A percentile compares a stretch with the other conserved stretches of the same genome.
These are phyloP conservation scores for Trichoderma reesei DNA, from an alignment of 495 filamentous ascomycete genomes.

Conservation along the genomic window DNA sequence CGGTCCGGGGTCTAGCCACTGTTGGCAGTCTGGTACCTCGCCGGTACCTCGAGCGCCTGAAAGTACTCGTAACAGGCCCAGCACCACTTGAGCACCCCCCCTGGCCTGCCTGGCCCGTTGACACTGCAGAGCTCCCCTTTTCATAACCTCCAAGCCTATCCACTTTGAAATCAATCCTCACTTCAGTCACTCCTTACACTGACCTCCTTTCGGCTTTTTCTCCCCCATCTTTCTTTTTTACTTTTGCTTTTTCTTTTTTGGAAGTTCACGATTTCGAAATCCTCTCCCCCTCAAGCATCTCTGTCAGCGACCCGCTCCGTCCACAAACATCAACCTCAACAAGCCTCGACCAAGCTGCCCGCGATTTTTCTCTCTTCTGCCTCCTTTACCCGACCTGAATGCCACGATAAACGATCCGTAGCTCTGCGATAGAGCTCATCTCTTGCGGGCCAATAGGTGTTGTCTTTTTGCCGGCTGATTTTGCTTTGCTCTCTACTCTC, in stretches of 20 bases:
- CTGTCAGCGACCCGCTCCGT: constrained; percentile 1
- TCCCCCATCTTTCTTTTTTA: neutral
- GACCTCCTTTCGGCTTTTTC: constrained; percentile 1
- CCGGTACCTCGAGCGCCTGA: neutral
- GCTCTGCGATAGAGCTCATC: constrained; percentile 26
- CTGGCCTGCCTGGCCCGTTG: constrained; percentile 3
- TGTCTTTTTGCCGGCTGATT: neutral
- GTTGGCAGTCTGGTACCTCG: neutral
- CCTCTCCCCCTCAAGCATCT: neutral
- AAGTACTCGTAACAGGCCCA: neutral
- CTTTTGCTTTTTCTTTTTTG: neutral
- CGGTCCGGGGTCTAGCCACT: constrained; percentile 5
- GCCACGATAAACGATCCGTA: constrained; percentile 23
- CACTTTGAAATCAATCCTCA: constrained; percentile 8
- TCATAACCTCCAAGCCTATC: constrained; percentile 7
- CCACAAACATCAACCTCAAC: neutral
- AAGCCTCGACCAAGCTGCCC: neutral
- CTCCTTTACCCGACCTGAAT: constrained; percentile 21
- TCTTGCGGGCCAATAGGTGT: constrained; percentile 9
- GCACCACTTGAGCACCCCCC: neutral
- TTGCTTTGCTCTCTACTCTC: neutral
- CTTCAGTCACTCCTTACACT: constrained; percentile 13
- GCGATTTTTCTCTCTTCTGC: neutral
- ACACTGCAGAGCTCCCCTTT: constrained; percentile 6
- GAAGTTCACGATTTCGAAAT: constrained; percentile 2